phyloP scores from a whole-genome alignment of 106 monocot species.

The Dendrobium catenatum region DNA sequence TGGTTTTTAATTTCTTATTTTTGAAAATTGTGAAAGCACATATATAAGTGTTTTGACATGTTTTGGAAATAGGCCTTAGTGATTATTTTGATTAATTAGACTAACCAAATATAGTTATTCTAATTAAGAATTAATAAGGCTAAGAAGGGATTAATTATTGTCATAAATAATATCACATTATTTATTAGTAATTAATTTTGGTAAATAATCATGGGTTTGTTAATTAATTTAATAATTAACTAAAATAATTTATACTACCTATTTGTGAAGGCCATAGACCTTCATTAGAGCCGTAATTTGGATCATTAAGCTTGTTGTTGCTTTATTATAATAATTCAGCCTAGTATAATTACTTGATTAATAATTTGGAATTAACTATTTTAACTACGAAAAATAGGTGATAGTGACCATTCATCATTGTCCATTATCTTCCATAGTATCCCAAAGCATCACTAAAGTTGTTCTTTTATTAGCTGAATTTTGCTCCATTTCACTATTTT shows the following conservation, averaged over 20 bases:
- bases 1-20: too few species aligned
- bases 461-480: too few species aligned
- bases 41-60: not conserved
- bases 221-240: not conserved
- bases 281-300: not conserved
- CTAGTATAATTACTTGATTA: not conserved
- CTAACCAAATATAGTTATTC: not conserved
- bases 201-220: too few species aligned
- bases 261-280: not conserved
- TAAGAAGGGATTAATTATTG: not conserved
- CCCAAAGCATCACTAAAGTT: too few species aligned
- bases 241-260: not conserved
- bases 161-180: too few species aligned
- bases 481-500: too few species aligned
- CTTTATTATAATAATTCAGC: not conserved
- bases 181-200: too few species aligned
- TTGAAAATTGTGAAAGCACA: not conserved
- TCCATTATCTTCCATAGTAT: too few species aligned
- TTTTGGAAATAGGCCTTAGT: not conserved
- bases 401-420: too few species aligned
- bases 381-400: too few species aligned
- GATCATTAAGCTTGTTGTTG: not conserved
- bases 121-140: not conserved
- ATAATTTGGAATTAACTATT: not conserved
- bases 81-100: not conserved